Base-by-base conservation (phyloP, 441 rosid genomes). In the Aquilaria agallochum region DNA sequence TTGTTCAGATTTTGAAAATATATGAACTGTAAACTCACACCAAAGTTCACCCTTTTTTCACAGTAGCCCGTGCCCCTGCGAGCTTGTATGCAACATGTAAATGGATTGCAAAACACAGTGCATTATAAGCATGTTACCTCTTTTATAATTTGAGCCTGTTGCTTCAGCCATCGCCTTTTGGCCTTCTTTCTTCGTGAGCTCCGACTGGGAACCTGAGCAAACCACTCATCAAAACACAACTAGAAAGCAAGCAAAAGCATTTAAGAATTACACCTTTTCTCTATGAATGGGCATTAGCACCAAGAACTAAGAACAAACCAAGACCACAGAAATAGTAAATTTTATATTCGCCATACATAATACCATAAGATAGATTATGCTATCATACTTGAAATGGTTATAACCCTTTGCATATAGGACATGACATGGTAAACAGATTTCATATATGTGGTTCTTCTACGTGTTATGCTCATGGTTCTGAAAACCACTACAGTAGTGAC, bases 141-240 rank as follows among this genome's bases (percentile, higher is more conserved):
- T 64, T 70, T 84, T 74, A 87, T 94, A 69, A 78, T 77, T 78
- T 76, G 73, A 58, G 67, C 74, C 65, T 73, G 72, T 69, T 86
- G 88, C 78, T 83, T 84, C 72, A 88, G 66, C 91, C 89, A 84
- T 64, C 31, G 83, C 78, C 96, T 84, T 74, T 83, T 90, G 33
- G 85, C 83, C 77, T 90, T 85, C 73, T 95, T 95, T 58, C 99
- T 96, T 1, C 96, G 85, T 72, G 97, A 88, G 76, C 90, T 95
- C 76, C 99, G 79, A 73, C 99, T 88, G 31, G 92, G 90, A 9
- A 69, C 57, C 98, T 88, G 67, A 40, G 30, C 42, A 36, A 65
- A 48, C 34, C 49, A 40, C 32, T 7, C 57, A 65, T 62, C 62
- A 79, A 53, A 54, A 67, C 60, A 63, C 62, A 34, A 65, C 53